Evolutionary conservation across 495 filamentous ascomycete genomes (phyloP).

Genomic region (Glarea lozoyensis): DNA sequence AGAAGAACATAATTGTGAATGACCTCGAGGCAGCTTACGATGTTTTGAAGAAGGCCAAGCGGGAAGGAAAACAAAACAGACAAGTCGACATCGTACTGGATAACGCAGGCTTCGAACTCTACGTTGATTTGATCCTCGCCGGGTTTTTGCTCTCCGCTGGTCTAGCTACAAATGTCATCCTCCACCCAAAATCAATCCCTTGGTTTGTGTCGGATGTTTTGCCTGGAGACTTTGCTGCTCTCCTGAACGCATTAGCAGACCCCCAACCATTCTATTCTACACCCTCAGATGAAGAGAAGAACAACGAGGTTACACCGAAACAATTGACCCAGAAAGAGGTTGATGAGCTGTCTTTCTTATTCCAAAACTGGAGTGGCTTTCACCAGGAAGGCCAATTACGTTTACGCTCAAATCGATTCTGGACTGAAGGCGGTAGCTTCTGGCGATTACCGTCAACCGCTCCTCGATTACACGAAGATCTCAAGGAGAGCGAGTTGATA

Average conservation of each 20-base stretch:
- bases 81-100: conserved; percentile 89
- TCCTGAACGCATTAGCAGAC: conserved; percentile 66
- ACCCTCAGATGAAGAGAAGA: conserved; percentile 54
- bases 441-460: conserved; percentile 72
- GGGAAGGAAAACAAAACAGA: conserved; percentile 44
- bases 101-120: conserved; percentile 95
- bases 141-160: conserved; percentile 77
- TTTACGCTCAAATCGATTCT: conserved; percentile 76
- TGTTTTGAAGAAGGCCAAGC: conserved; percentile 55
- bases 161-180: conserved; percentile 76
- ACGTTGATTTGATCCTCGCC: conserved; percentile 83
- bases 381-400: conserved; percentile 76
- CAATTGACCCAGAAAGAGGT: conserved; percentile 59
- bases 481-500: conserved; percentile 81
- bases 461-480: conserved; percentile 60
- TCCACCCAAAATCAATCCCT: conserved; percentile 88
- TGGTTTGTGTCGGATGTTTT: conserved; percentile 98
- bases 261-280: conserved; percentile 69
- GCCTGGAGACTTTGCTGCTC: conserved; percentile 69
- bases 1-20: conserved; percentile 85
- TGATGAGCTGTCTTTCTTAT: conserved; percentile 63
- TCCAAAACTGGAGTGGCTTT: conserved; percentile 67
- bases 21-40: conserved; percentile 68
- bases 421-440: conserved; percentile 77
- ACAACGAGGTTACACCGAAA: conserved; percentile 41